These are phyloP conservation scores for Iodosphaeria phyllophila DNA, from an alignment of 2,329 filamentous ascomycete species.

Conservation along the genomic window DNA sequence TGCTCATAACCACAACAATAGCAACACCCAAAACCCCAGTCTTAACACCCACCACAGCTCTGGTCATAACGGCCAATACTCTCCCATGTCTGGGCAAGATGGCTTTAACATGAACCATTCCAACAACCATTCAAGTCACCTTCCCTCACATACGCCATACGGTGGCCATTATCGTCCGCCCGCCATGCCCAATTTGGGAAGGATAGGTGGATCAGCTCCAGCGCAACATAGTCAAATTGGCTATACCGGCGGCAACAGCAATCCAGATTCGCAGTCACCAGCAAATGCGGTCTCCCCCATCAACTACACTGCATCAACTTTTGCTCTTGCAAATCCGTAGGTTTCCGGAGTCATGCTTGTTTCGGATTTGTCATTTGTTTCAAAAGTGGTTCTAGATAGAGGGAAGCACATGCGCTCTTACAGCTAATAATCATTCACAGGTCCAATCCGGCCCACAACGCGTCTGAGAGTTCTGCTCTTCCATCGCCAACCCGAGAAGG, in stretches of 20 bases:
- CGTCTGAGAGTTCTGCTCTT: no score
- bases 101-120: no score
- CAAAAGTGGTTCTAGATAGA: neutral
- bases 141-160: constrained; percentile 1
- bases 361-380: neutral
- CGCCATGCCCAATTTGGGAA: constrained; percentile 4
- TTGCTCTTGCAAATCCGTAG: constrained; percentile 2
- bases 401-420: neutral
- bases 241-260: constrained; percentile 1
- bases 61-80: no score
- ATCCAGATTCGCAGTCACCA: constrained; percentile 1
- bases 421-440: neutral
- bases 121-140: neutral
- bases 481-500: no score
- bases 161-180: neutral
- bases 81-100: no score
- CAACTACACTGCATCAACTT: constrained; percentile 3
- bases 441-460: neutral
- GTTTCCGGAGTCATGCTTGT: neutral
- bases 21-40: neutral
- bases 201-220: constrained; percentile 8
- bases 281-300: constrained; percentile 1
- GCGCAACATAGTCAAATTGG: constrained; percentile 7
- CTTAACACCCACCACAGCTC: neutral
- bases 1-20: neutral